phyloP scores from a whole-genome alignment of 495 filamentous ascomycete species.

The Podospora appendiculata region DNA sequence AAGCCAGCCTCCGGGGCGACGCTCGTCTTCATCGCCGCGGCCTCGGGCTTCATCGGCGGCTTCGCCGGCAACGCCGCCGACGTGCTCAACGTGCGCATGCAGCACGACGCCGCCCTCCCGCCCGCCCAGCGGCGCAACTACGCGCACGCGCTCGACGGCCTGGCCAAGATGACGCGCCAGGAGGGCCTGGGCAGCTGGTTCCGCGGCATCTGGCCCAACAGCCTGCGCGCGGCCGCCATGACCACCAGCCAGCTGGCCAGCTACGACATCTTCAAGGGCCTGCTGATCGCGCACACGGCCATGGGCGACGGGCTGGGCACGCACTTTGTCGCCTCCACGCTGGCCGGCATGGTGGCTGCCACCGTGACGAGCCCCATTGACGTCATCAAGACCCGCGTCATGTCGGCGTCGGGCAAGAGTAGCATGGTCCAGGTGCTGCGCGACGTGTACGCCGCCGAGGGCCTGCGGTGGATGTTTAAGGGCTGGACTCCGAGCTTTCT shows the following conservation, averaged over 20 bases:
- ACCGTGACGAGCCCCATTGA: slow-evolving; percentile 94
- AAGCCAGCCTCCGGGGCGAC: slow-evolving; percentile 54
- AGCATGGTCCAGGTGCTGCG: slow-evolving; percentile 51
- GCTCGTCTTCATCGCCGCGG: slow-evolving; percentile 71
- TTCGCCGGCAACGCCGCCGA: slow-evolving; percentile 90
- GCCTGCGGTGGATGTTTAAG: slow-evolving; percentile 83
- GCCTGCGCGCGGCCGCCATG: slow-evolving; percentile 84
- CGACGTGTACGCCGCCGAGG: slow-evolving; percentile 70
- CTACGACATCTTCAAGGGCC: slow-evolving; percentile 83
- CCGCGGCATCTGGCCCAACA: slow-evolving; percentile 89
- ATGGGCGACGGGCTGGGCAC: slow-evolving; percentile 73
- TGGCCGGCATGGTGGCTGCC: slow-evolving; percentile 89
- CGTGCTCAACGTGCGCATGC: slow-evolving; percentile 97
- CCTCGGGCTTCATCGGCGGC: slow-evolving; percentile 83
- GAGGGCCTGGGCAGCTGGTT: slow-evolving; percentile 71
- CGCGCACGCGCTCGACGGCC: slow-evolving; percentile 76
- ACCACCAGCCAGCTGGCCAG: slow-evolving; percentile 83
- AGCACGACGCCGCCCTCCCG: slow-evolving; percentile 83
- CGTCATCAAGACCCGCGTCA: slow-evolving; percentile 94
- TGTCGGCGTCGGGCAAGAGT: slow-evolving; percentile 62
- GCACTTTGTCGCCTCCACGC: slow-evolving; percentile 78
- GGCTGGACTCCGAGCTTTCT: slow-evolving; percentile 98
- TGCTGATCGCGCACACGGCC: slow-evolving; percentile 57
- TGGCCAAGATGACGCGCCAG: slow-evolving; percentile 72
- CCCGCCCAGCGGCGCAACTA: slow-evolving; percentile 73